Evolutionary conservation across 441 rosid species (phyloP), one percentile per base, ranked within the genome.

Genomic region (Populus hybrid): DNA sequence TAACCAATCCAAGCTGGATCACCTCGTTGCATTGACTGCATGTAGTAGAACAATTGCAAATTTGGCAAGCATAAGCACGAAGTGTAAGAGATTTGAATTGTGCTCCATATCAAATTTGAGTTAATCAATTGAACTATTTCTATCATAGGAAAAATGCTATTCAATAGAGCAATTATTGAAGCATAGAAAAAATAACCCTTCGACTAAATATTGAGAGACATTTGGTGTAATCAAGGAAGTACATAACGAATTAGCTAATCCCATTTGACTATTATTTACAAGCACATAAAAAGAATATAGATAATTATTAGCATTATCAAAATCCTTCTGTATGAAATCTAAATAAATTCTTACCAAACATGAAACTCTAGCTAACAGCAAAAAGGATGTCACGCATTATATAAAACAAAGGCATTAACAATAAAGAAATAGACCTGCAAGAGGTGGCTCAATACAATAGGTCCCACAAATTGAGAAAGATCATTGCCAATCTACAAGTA

Each of bases 21-120:
- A 23, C 97, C 98, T 72, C 64, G 85, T 88, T 93, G 95, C 99
- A 94, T 91, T 63, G 99, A 93, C 99, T 97, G 95, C 89, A 56
- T 38, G 42, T 64, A 82, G 78, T 7, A n/a, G 70, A 35, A 77
- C 45, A 42, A 42, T 42, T 4, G 3, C 16, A 50, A 77, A 70
- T 66, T 77, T 38, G 63, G 29, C 59, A 35, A 35, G 69, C 69
- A 63, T 33, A 69, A 80, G 67, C 35, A 80, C 8, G 26, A 20
- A 21, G 11, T 29, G 72, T 2, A 75, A 31, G 72, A 73, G 23
- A 9, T 63, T 71, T 68, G 69, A 11, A 7, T 31, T 36, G 23
- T 16, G 2, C 3, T 53, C 18, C 20, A 59, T 24, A 36, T 67
- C 73, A 75, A 24, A 65, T 38, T 3, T 7, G 12, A 65, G 24